Evolutionary conservation across 352 stramenopile species (phyloP).

Genomic region (Globisporangium yorkense): DNA sequence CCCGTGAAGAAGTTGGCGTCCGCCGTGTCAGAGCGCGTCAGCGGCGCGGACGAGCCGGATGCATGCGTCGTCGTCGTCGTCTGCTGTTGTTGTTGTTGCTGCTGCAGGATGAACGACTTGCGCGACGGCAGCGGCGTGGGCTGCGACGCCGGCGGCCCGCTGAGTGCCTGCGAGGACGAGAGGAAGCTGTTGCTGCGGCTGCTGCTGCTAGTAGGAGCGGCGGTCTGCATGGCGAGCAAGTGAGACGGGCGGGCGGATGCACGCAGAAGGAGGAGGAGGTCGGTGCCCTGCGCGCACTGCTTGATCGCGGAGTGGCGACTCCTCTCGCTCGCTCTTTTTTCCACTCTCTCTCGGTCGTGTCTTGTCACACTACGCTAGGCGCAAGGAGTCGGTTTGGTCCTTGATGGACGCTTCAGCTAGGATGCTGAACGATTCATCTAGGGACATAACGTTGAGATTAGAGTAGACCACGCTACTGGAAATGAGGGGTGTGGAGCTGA

Average conservation of each 20-base stretch:
- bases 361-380: neutral
- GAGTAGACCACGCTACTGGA: neutral
- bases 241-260: too few species aligned
- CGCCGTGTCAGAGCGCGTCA: slow-evolving; percentile 35
- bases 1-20: slow-evolving; percentile 26
- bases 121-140: slow-evolving; percentile 28
- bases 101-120: slow-evolving; percentile 47
- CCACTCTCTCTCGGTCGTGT: neutral
- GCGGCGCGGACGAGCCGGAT: neutral
- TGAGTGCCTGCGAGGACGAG: slow-evolving; percentile 10
- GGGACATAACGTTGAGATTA: neutral
- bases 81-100: slow-evolving; percentile 15
- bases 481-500: too few species aligned
- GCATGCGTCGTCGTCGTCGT: slow-evolving; percentile 1
- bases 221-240: neutral
- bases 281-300: neutral
- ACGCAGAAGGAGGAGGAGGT: too few species aligned
- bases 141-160: slow-evolving; percentile 12
- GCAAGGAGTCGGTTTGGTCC: neutral
- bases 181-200: slow-evolving; percentile 14
- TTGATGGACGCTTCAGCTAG: too few species aligned
- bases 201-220: slow-evolving; percentile 1
- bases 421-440: too few species aligned
- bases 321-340: slow-evolving; percentile 8
- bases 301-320: slow-evolving; percentile 5